Base-by-base conservation (phyloP, 176 grass and related monocot species). In the Stipa capillata region DNA sequence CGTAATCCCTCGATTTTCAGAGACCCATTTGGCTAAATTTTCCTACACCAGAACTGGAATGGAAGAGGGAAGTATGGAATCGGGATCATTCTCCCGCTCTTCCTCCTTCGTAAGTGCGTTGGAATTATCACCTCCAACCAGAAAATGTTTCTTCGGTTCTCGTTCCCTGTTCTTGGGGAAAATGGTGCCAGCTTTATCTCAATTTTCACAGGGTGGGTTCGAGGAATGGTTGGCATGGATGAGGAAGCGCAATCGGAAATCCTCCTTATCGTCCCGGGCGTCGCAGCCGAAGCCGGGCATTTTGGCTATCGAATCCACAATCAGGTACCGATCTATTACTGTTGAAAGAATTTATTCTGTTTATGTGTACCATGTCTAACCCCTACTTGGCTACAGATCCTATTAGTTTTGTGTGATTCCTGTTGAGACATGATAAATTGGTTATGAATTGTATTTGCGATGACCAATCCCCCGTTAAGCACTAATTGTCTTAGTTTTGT, bases 151-250 rank as follows among this genome's bases (percentile, higher is more conserved):
- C 15, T 57, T 72, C 65, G 45, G 34, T 70, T 52, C 41, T 20
- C 6, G n/a, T 18, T 25, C 11, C 1, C 4, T 64, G 0, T 65
- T 79, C 47, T 83, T 31, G 47, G 47, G 16, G 17, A 56, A 47
- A 13, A 40, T 7, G 43, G 39, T 41, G 8, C 9, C 9, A 50
- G 60, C 27, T 77, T 64, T 66, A 73, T 58, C 57, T 33, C 47
- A 35, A 49, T 73, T 79, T 20, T 56, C 57, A 13, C 67, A 88
- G 84, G 61, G 6, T 39, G 87, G 83, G 15, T 90, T 90, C 61
- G 91, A 86, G 72, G 91, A 97, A 79, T 92, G 94, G 91, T 18
- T 73, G 69, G 76, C 86, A 47, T 82, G 67, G 56, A 43, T 88
- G 76, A 86, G 79, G 42, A 90, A 88, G 49, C 85, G 79, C 75